Evolutionary conservation across 345 rosid genomes (phyloP).

Genomic region (Boechera divaricarpa): DNA sequence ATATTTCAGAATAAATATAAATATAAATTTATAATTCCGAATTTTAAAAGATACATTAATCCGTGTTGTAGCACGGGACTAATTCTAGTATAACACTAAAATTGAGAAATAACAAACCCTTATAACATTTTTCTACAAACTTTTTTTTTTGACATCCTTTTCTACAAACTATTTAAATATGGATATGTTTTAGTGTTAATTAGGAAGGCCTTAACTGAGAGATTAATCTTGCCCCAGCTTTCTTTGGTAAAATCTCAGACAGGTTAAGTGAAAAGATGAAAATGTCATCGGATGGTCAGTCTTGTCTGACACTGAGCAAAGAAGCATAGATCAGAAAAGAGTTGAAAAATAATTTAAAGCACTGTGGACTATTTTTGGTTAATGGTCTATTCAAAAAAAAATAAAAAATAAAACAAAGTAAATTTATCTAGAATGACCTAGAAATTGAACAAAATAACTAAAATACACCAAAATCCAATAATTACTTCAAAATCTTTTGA

Average conservation of each 20-base stretch:
- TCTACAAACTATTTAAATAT: neutral
- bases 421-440: too few species aligned
- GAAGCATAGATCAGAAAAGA: neutral
- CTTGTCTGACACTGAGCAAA: neutral
- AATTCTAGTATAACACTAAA: too few species aligned
- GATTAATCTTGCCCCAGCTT: neutral
- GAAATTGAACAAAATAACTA: too few species aligned
- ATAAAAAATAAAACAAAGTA: too few species aligned
- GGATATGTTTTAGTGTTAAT: neutral
- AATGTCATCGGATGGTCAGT: neutral
- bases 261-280: neutral
- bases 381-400: neutral
- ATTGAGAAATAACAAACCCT: too few species aligned
- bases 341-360: neutral
- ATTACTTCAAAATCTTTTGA: too few species aligned
- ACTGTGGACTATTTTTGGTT: neutral
- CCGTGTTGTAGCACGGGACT: too few species aligned
- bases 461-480: too few species aligned
- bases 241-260: neutral
- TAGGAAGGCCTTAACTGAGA: neutral
- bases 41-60: too few species aligned
- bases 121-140: too few species aligned
- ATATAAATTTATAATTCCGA: too few species aligned
- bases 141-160: neutral
- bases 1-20: too few species aligned